Conservation (phyloP, 176 grass and related monocot species). For the Aegilops longissima region DNA sequence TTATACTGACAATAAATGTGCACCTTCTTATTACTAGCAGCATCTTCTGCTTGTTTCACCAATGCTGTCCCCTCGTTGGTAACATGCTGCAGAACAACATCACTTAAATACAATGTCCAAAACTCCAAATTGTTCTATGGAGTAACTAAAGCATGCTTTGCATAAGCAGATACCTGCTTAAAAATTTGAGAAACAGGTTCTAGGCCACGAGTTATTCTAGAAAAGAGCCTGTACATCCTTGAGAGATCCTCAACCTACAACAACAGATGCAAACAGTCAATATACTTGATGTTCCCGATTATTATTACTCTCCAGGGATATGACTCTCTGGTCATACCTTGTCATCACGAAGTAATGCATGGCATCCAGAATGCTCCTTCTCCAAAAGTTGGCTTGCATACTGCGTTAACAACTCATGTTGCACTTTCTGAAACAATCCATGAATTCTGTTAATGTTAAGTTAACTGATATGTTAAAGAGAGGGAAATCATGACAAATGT, state of each 20-base stretch:
- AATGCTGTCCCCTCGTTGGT: constrained; percentile 76
- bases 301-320: not conserved
- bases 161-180: constrained; percentile 63
- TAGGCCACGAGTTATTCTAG: constrained; percentile 73
- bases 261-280: constrained; percentile 24
- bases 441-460: not conserved
- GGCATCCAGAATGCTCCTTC: constrained; percentile 92
- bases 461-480: not conserved
- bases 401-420: constrained; percentile 73
- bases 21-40: constrained; percentile 90
- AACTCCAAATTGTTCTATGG: constrained; percentile 19
- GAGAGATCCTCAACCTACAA: constrained; percentile 79
- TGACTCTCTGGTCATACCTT: constrained; percentile 48
- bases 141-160: not conserved
- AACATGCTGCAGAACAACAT: constrained; percentile 71
- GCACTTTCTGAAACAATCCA: constrained; percentile 67
- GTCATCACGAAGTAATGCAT: constrained; percentile 74
- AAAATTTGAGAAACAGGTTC: constrained; percentile 90
- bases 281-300: not conserved
- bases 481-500: not conserved
- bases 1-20: not conserved
- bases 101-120: constrained; percentile 13
- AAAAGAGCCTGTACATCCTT: constrained; percentile 92
- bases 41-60: constrained; percentile 94
- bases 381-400: constrained; percentile 81